Base-by-base conservation (phyloP, 306 rosid species). In the Pachyrhizus erosus region DNA sequence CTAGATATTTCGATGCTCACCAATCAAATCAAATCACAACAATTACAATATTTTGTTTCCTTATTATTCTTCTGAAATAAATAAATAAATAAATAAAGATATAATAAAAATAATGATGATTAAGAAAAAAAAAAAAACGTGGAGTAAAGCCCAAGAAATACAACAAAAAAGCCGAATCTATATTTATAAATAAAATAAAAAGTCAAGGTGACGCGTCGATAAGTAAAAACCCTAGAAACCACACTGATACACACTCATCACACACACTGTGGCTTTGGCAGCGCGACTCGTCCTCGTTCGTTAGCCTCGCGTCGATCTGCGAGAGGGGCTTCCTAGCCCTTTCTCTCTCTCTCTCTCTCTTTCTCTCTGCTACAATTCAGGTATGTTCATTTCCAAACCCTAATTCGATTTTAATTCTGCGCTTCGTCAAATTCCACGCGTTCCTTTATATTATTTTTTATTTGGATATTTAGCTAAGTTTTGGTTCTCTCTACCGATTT, bases 291-390 rank as follows among this genome's bases (percentile, higher is more conserved):
- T 27, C 39, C 2, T 10, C 37, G 2, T 46, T 29, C 40, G 0
- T 52, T 20, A 45, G 51, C 18, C 18, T 6, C 29, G 5, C 74
- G 43, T 52, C 70, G 70, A 62, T 66, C 52, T 51, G 14, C 76
- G 82, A 70, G 65, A 80, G 75, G 94, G 90, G 89, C 83, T 77
- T 57, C 60, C 11, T 3, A 48, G 87, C 94, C 90, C 90, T 73
- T 85, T 81, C 83, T 70, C 79, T 61, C 89, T 61, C 62, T 46
- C 71, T 46, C 26, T 31, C 52, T 46, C 13, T 43, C 23, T 39
- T 1, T 58, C 75, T 51, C 74, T 60, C n/a, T 45, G 46, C 12
- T 31, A 23, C 73, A 11, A 46, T 55, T 45, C 14, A 75, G 90
- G 91, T 89, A 85, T 26, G 57, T 49, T 67, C 0, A 8, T 65